phyloP scores from a whole-genome alignment of 169 alveolate species.

The Eimeria zaria region DNA sequence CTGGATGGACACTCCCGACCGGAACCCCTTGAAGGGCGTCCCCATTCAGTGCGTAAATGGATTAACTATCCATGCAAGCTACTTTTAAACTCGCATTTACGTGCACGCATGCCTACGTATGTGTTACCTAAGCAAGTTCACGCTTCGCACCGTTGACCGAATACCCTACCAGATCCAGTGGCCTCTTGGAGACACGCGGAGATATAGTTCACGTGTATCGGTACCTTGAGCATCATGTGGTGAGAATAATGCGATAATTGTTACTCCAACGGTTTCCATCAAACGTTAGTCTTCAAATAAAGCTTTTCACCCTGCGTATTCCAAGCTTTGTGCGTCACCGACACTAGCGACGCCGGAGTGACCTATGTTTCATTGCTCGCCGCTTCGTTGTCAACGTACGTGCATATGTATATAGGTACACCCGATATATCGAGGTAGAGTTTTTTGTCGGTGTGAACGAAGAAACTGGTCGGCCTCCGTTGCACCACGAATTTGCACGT shows the following conservation, averaged over 20 bases:
- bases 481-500: neutral
- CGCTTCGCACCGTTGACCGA: neutral
- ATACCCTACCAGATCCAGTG: neutral
- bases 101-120: no score
- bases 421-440: neutral
- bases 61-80: no score
- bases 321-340: no score
- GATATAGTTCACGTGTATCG: neutral
- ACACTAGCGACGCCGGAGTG: no score
- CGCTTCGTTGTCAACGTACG: no score
- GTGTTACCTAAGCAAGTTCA: neutral
- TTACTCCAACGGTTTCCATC: neutral
- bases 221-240: neutral
- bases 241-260: neutral
- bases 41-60: neutral
- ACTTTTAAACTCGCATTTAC: no score
- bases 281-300: neutral
- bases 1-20: neutral
- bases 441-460: neutral
- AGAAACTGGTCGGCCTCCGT: neutral
- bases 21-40: neutral
- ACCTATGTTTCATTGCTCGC: no score
- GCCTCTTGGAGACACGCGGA: neutral
- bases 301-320: neutral
- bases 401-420: neutral